Evolutionary conservation across 139 green algal genomes (phyloP), one percentile per base, ranked within the genome.

Genomic region (Micractinium conductrix): DNA sequence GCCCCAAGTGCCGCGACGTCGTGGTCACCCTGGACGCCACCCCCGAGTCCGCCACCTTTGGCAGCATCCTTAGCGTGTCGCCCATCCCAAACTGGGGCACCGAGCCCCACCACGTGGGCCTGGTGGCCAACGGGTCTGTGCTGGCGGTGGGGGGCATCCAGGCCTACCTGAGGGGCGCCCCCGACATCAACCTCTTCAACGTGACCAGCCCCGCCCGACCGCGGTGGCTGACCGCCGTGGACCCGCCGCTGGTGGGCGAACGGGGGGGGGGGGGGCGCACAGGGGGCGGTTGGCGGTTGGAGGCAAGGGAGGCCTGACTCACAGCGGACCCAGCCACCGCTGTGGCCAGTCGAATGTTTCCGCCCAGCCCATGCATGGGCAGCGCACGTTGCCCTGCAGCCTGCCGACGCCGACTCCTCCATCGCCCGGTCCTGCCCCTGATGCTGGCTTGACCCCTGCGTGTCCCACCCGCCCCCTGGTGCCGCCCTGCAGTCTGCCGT

Each of bases 161-260:
- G 50, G 26, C 50, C 50, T 81, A 81, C 72, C 72, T 79, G 4
- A 26, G 24, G 1, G 40, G 60, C 40, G 5, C 74, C 7, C 78
- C 78, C 2, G 78, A 72, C 60, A 58, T 83, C 38, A 37, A 74
- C 40, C 60, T 74, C 40, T 83, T 83, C 60, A 74, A 83, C 33
- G 38, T 82, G 24, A 37, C 37, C 28, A 37, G 50, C 19, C 30
- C 75, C 12, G 28, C n/a, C 30, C 24, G 35, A 22, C 75, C 75
- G 14, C 26, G 24, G 24, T 82, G 40, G 43, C 14, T 82, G 3
- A 26, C 24, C 28, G 42, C 37, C 38, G 75, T 38, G 30, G 55
- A 82, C 53, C 75, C 75, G 28, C 75, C 37, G 40, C 37, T 68
- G 53, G 75, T 69, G n/a, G 21, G 44, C 6, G 26, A 28, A 2